phyloP scores from a whole-genome alignment of 352 stramenopile genomes.

The Phytopythium sindhum region DNA sequence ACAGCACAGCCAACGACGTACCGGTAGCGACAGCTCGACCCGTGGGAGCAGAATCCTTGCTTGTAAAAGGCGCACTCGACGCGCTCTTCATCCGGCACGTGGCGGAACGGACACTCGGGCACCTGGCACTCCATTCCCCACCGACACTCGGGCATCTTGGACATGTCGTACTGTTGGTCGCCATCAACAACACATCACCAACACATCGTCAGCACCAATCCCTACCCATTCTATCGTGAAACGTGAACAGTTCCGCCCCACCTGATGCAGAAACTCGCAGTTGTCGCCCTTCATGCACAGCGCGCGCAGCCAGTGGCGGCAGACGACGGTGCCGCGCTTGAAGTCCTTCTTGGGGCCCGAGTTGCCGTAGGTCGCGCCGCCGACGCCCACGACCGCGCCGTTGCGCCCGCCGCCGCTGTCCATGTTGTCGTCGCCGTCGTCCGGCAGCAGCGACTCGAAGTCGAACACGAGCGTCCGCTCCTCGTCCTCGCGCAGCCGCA shows the following conservation, averaged over 20 bases:
- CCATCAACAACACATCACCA: background rate
- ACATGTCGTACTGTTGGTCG: conserved; percentile 88
- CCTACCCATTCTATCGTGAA: background rate
- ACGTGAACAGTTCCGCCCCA: background rate
- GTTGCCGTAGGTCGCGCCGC: conserved; percentile 32
- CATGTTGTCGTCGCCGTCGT: conserved; percentile 60
- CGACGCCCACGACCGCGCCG: conserved; percentile 36
- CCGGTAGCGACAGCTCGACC: conserved; percentile 93
- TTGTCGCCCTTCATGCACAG: conserved; percentile 98
- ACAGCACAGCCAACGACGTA: conserved; percentile 4
- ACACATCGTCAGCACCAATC: background rate
- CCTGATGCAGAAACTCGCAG: conserved; percentile 94
- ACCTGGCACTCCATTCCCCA: conserved; percentile 97
- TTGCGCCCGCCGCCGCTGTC: conserved; percentile 25
- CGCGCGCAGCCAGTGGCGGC: conserved; percentile 96
- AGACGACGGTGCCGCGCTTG: conserved; percentile 94
- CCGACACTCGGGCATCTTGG: conserved; percentile 96
- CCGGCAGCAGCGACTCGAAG: conserved; percentile 75
- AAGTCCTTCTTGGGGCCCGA: conserved; percentile 75
- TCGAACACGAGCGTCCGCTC: conserved; percentile 78
- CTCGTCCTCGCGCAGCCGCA: conserved; percentile 77
- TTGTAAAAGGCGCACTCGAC: conserved; percentile 98
- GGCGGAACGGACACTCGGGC: conserved; percentile 95
- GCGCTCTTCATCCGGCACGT: conserved; percentile 94
- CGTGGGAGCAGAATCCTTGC: conserved; percentile 97